These are phyloP conservation scores for Fusarium hostae DNA, from an alignment of 2,329 filamentous ascomycete genomes.

Conservation along the genomic window DNA sequence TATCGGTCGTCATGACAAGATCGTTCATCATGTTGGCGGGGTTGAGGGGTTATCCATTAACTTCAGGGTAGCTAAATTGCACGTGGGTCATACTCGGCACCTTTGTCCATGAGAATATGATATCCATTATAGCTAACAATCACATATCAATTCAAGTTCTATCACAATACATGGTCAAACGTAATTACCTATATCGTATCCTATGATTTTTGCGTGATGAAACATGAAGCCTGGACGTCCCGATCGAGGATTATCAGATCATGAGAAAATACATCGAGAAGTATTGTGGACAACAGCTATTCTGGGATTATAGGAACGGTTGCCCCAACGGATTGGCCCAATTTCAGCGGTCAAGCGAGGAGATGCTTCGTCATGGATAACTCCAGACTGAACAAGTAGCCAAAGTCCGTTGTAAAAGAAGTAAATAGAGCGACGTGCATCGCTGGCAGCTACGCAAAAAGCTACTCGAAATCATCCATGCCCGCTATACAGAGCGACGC, in stretches of 20 bases:
- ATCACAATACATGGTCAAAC: background rate
- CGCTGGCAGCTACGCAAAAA: background rate
- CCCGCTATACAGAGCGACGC: background rate
- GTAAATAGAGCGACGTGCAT: background rate
- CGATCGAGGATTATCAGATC: background rate
- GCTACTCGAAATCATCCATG: background rate
- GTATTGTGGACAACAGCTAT: background rate
- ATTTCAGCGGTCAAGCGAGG: background rate
- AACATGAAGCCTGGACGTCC: background rate
- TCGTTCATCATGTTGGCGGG: slow-evolving; percentile 27
- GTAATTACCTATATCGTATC: background rate
- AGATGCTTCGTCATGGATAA: background rate
- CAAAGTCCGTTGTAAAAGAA: background rate
- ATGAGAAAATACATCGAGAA: background rate
- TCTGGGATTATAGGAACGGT: background rate
- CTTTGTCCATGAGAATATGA: background rate
- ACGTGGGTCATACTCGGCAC: background rate
- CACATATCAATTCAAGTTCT: background rate
- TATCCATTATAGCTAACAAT: background rate
- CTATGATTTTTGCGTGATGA: background rate
- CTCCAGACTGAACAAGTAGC: background rate
- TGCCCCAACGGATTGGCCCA: background rate
- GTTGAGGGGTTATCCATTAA: background rate
- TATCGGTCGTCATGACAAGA: slow-evolving; percentile 10
- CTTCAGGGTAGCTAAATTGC: slow-evolving; percentile 4